Conservation (phyloP, 2,329 filamentous ascomycete species). For the Fusarium redolens region DNA sequence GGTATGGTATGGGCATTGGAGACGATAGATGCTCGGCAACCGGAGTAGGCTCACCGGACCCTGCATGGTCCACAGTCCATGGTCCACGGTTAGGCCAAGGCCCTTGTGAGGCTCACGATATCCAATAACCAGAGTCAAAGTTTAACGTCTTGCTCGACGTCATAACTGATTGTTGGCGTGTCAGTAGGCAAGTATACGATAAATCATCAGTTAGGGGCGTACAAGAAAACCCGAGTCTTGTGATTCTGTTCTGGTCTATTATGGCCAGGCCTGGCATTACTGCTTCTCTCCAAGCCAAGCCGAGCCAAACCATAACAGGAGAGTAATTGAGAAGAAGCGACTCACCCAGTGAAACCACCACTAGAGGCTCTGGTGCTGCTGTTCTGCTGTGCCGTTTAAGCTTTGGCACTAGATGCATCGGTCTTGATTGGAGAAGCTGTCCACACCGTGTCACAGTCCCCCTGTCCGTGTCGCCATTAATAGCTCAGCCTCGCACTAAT, state of each 20-base stretch:
- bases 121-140: background rate
- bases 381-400: conserved; percentile 38
- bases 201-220: background rate
- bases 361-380: background rate
- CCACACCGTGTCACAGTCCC: background rate
- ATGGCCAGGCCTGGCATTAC: background rate
- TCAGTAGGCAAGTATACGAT: background rate
- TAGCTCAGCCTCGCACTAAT: conserved; percentile 31
- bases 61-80: conserved; percentile 3
- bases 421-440: conserved; percentile 3
- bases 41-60: conserved; percentile 13
- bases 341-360: conserved; percentile 6
- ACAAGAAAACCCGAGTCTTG: background rate
- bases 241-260: background rate
- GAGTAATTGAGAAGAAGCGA: background rate
- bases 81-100: background rate
- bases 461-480: conserved; percentile 35
- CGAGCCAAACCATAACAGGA: conserved; percentile 1
- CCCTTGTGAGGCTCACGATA: conserved; percentile 22
- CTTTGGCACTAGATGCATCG: conserved; percentile 35
- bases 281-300: background rate
- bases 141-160: conserved; percentile 2
- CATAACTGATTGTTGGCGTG: background rate
- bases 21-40: conserved; percentile 2
- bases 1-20: background rate